Base-by-base conservation (phyloP, 495 filamentous ascomycete genomes). In the Daldinia grandis region DNA sequence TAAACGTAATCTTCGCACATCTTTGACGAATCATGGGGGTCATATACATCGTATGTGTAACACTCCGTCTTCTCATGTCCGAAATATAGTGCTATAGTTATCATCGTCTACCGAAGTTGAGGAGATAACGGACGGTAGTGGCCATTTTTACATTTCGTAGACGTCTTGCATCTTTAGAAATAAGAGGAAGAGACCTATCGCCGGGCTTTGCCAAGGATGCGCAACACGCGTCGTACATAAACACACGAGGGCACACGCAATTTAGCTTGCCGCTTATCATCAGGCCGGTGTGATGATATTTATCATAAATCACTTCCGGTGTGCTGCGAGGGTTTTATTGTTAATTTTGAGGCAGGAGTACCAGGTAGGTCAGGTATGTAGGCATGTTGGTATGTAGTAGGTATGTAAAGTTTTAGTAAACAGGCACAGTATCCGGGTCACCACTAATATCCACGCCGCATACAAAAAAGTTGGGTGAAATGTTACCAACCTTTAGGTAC, bases 401-500 rank as follows among this genome's bases (percentile, higher is more conserved):
- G n/a, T n/a, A n/a, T n/a, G n/a, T n/a, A n/a, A n/a, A n/a, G n/a
- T n/a, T n/a, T n/a, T n/a, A n/a, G n/a, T n/a, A n/a, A n/a, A n/a
- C n/a, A n/a, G n/a, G n/a, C n/a, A n/a, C n/a, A n/a, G n/a, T n/a
- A n/a, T n/a, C n/a, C n/a, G n/a, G n/a, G n/a, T n/a, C n/a, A n/a
- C n/a, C n/a, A n/a, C n/a, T n/a, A n/a, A 73, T 66, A 66, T 57
- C 65, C 54, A 64, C 70, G 65, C 65, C 58, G 50, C 58, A 66
- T 73, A 65, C 62, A 66, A 47, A 58, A 65, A 12, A 65, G 37
- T 69, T 61, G 62, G 56, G 58, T 66, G 65, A 73, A 65, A 73
- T 65, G 65, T 66, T 65, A 69, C 65, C 70, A 61, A 73, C 70
- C 70, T 66, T n/a, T n/a, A n/a, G n/a, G n/a, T 66, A 69, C 65